Evolutionary conservation across 305 asterid species (phyloP).

Genomic region (Fraxinus sp.): DNA sequence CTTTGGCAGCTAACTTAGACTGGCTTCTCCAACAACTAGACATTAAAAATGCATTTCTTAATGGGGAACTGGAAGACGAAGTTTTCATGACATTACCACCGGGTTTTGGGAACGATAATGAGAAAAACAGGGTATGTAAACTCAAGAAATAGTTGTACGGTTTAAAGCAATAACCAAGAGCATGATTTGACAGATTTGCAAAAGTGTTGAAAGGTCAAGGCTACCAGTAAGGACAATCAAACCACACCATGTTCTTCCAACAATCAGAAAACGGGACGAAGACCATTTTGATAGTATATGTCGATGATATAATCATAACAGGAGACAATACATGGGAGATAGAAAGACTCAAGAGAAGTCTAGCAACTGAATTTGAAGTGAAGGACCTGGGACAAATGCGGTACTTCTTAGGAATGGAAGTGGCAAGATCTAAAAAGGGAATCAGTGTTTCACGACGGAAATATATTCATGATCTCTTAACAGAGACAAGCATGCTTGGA

Average conservation of each 20-base stretch:
- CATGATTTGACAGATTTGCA: neutral
- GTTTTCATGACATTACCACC: no score
- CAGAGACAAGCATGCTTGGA: neutral
- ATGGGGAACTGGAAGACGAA: no score
- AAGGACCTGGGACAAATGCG: no score
- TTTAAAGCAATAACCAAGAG: neutral
- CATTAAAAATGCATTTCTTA: no score
- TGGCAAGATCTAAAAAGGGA: no score
- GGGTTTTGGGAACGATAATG: no score
- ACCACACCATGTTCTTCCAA: neutral
- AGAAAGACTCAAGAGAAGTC: no score
- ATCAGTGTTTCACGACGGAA: no score
- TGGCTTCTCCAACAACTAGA: no score
- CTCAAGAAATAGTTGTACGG: neutral
- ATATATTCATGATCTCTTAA: neutral
- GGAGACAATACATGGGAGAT: neutral
- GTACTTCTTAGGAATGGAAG: no score
- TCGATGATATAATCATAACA: neutral
- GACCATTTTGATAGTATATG: neutral
- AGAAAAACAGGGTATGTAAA: neutral
- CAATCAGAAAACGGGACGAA: neutral
- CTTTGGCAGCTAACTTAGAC: no score
- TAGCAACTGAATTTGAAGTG: no score
- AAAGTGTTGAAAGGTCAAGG: neutral
- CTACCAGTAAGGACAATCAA: neutral